These are phyloP conservation scores for Stephania cephalantha DNA, from an alignment of 164 flowering plant species.

Conservation along the genomic window DNA sequence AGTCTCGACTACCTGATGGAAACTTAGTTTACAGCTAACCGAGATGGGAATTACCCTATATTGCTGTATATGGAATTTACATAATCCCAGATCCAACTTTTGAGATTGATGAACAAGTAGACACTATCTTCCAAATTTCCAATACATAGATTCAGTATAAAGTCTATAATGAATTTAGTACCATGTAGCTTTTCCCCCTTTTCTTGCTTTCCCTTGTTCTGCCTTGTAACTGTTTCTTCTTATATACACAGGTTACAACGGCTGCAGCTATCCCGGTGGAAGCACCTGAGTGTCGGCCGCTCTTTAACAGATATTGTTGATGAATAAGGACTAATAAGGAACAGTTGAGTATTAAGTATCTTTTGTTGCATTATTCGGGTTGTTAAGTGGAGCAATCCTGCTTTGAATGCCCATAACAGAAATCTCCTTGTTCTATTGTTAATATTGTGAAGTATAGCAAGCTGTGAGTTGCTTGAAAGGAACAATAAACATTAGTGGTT, in stretches of 20 bases:
- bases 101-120: background rate
- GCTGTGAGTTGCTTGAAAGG: background rate
- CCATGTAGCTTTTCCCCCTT: background rate
- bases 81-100: background rate
- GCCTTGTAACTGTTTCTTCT: background rate
- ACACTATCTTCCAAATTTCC: background rate
- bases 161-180: background rate
- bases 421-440: background rate
- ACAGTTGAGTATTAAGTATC: background rate
- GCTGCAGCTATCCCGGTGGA: conserved; percentile 34
- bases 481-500: background rate
- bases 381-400: background rate
- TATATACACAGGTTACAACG: conserved; percentile 28
- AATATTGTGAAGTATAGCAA: background rate
- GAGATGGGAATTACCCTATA: background rate
- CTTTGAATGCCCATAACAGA: background rate
- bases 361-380: background rate
- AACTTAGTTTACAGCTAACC: background rate
- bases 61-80: background rate
- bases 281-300: conserved; percentile 14
- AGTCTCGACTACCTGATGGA: background rate
- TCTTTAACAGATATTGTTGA: background rate
- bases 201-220: background rate
- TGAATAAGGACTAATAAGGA: background rate
- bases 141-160: background rate